Evolutionary conservation across 495 filamentous ascomycete genomes (phyloP).

Genomic region (Cairneyella variabilis): DNA sequence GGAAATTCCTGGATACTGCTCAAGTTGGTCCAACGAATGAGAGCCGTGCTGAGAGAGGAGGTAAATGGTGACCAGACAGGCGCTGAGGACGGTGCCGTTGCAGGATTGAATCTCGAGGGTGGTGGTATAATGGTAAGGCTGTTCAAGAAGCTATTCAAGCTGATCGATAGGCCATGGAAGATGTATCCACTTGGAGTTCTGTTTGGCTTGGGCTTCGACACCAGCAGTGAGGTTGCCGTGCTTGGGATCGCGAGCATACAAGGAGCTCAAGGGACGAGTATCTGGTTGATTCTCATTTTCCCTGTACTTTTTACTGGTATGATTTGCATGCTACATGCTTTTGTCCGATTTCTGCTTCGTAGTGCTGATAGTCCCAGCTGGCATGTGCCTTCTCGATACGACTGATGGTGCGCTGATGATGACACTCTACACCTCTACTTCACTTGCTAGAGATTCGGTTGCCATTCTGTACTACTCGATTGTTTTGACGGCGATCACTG

Average conservation of each 20-base stretch:
- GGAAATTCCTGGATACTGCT: constrained; percentile 84
- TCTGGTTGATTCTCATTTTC: constrained; percentile 95
- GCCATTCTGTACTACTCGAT: constrained; percentile 94
- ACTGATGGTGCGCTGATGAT: constrained; percentile 94
- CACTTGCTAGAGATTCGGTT: constrained; percentile 69
- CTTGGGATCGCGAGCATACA: constrained; percentile 86
- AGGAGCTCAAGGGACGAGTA: constrained; percentile 75
- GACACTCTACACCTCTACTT: constrained; percentile 78
- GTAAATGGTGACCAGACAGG: constrained; percentile 18
- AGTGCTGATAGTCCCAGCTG: constrained; percentile 71
- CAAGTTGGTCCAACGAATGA: constrained; percentile 65
- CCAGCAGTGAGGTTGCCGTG: constrained; percentile 88
- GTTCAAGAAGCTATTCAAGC: constrained; percentile 71
- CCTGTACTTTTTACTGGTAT: constrained; percentile 84
- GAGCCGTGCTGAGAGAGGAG: constrained; percentile 46
- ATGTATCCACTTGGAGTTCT: constrained; percentile 90
- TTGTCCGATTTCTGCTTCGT: constrained; percentile 36
- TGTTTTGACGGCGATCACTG: constrained; percentile 79
- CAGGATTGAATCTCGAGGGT: constrained; percentile 67
- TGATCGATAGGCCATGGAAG: constrained; percentile 94
- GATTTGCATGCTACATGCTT: constrained; percentile 9
- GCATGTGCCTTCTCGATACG: constrained; percentile 29
- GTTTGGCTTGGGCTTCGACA: constrained; percentile 95
- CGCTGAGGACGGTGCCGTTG: constrained; percentile 46
- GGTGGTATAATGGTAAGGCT: constrained; percentile 69